These are phyloP conservation scores for Alloteropsis angusta DNA, from an alignment of 202 grass and related monocot species.

Conservation along the genomic window DNA sequence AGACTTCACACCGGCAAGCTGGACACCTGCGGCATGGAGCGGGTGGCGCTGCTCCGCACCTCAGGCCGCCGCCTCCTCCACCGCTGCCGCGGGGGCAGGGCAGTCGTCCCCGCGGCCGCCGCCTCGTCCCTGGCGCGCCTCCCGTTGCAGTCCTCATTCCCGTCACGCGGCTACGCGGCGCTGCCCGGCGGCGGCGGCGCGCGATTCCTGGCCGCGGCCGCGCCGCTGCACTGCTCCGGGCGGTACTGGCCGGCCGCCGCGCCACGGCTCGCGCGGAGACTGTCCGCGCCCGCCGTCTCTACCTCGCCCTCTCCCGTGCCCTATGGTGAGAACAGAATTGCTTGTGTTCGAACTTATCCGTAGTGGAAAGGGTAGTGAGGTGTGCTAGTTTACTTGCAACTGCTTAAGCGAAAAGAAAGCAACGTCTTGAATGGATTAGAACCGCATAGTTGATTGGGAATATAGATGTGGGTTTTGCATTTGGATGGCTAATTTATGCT, in stretches of 20 bases:
- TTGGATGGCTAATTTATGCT: not conserved
- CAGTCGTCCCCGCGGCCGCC: conserved; percentile 34
- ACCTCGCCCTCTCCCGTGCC: conserved; percentile 62
- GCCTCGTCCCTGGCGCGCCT: conserved; percentile 19
- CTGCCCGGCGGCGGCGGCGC: conserved; percentile 25
- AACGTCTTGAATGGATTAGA: not conserved
- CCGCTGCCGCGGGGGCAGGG: conserved; percentile 34
- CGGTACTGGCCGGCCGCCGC: conserved; percentile 27
- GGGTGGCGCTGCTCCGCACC: conserved; percentile 87
- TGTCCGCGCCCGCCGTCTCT: conserved; percentile 62
- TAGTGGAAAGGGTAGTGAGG: not conserved
- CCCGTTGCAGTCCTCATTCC: conserved; percentile 12
- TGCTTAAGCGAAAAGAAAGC: not conserved
- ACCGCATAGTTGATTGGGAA: not conserved
- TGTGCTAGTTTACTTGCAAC: not conserved
- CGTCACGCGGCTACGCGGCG: conserved; percentile 22
- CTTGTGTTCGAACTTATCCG: not conserved
- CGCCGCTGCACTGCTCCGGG: conserved; percentile 37
- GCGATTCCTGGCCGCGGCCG: conserved; percentile 29
- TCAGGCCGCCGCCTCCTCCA: conserved; percentile 55
- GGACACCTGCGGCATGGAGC: conserved; percentile 70
- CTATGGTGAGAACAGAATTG: conserved; percentile 37
- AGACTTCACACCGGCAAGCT: conserved; percentile 29
- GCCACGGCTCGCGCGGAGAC: conserved; percentile 29
- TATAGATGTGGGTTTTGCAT: not conserved